Percentiles rank a stretch among this genome's conserved stretches.
phyloP scores from a whole-genome alignment of 192 early-diverging fungal genomes.

The Mortierella claussenii region DNA sequence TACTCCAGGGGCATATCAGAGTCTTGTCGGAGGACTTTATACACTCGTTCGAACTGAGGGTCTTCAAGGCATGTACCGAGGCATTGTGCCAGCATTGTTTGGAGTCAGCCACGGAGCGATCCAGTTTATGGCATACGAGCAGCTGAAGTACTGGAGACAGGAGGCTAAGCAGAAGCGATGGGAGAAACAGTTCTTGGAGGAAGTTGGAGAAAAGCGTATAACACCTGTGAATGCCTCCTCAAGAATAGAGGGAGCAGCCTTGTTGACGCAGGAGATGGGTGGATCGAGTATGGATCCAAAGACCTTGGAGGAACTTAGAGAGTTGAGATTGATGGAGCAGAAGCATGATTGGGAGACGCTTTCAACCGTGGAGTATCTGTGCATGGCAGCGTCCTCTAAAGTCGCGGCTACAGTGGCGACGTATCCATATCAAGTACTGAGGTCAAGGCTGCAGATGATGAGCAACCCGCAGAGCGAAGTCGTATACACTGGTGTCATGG shows the following conservation, averaged over 20 bases:
- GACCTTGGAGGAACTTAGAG: constrained; percentile 34
- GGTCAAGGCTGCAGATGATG: constrained; percentile 84
- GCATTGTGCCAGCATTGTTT: constrained; percentile 87
- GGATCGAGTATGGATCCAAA: constrained; percentile 30
- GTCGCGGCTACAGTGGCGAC: constrained; percentile 86
- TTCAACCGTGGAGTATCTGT: constrained; percentile 76
- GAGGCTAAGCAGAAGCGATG: constrained; percentile 45
- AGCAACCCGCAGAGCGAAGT: constrained; percentile 55
- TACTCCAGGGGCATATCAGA: constrained; percentile 71
- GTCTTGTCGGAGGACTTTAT: constrained; percentile 69
- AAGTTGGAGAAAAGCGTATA: constrained; percentile 16
- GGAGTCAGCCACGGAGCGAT: constrained; percentile 97
- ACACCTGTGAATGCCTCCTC: neutral
- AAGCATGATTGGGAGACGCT: constrained; percentile 55
- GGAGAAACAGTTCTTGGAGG: constrained; percentile 49
- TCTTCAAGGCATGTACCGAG: constrained; percentile 78
- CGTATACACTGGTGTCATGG: constrained; percentile 78
- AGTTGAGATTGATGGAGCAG: constrained; percentile 32
- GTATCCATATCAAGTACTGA: constrained; percentile 93
- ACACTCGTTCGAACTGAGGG: constrained; percentile 75
- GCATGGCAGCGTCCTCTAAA: constrained; percentile 91
- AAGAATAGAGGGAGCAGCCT: too few relatives aligned
- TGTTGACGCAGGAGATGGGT: neutral
- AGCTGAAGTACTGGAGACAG: constrained; percentile 84
- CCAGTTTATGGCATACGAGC: constrained; percentile 99